Evolutionary conservation across 768 basidiomycete species (phyloP), one percentile per base, ranked within the genome.

Genomic region (Boletus barrowsii): DNA sequence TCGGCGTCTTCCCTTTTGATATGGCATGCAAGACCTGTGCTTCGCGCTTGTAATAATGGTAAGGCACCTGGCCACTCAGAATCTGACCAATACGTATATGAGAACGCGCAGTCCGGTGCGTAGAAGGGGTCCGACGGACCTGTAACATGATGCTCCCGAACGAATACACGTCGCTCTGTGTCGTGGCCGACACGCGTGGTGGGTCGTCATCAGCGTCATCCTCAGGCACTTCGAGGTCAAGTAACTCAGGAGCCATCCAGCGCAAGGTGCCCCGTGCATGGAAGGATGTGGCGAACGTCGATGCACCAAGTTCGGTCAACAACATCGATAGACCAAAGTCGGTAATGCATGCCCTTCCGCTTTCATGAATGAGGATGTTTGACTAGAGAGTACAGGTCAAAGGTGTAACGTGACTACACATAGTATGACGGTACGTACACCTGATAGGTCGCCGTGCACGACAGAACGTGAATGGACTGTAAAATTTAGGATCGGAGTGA

Each of bases 361-460:
- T 24, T 24, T 24, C 24, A 24, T 24, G 24, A 5, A 24, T 24
- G 24, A 24, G 24, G 5, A 24, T 3, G 4, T 24, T 24, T 24
- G 24, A 24, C 24, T 24, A 5, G 24, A 4, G 24, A 3, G 24
- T 4, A 5, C 4, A 24, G 4, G 41, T 51, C 29, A 60, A 35
- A 3, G 60, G 5, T 1, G 5, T 24, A 5, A 24, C 24, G 5
- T 24, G 24, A 24, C 4, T 24, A 24, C 4, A 24, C 4, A 24
- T 24, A 5, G 32, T 13, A 15, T 24, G 11, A 35, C 4, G 5
- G 18, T 14, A 33, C 63, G 13, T 39, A 62, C 59, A 7, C 57
- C 63, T 3, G 63, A 62, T 24, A 65, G 47, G 10, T 65, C 55
- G 0, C 63, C 60, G 24, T 65, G 63, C 32, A 62, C 49, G 24